A percentile compares a stretch with the other conserved stretches of the same genome.
These are phyloP conservation scores for Phalaenopsis hybrid DNA, from an alignment of 116 monocot species.

Conservation along the genomic window DNA sequence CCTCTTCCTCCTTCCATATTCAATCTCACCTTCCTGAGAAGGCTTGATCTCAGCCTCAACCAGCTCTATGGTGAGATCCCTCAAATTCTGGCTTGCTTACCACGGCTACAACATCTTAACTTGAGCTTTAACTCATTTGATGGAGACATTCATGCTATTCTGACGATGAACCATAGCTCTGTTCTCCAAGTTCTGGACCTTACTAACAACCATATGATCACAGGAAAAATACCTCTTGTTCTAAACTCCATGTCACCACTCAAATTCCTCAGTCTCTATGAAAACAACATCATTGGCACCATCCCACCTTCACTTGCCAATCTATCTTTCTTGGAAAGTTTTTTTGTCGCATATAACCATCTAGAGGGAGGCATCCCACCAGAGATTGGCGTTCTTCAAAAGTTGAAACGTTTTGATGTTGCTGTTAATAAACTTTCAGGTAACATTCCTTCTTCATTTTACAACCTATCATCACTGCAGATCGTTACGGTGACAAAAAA, in stretches of 20 bases:
- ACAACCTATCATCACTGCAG: too few relatives aligned
- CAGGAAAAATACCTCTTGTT: not conserved
- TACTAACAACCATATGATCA: not conserved
- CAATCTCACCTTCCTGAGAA: slow-evolving; percentile 10
- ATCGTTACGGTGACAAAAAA: not conserved
- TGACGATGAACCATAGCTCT: not conserved
- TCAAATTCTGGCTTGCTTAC: not conserved
- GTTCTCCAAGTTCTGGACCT: not conserved
- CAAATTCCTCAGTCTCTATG: not conserved
- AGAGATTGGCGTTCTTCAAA: not conserved
- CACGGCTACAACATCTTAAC: not conserved
- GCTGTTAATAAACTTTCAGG: too few relatives aligned
- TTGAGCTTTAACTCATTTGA: slow-evolving; percentile 3
- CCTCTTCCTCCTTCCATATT: slow-evolving; percentile 2
- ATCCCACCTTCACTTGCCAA: slow-evolving; percentile 5
- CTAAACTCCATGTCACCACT: not conserved
- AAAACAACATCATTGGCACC: not conserved
- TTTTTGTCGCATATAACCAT: not conserved
- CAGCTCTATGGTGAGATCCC: not conserved
- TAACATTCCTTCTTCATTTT: too few relatives aligned
- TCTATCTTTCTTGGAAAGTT: not conserved
- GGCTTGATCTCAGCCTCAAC: slow-evolving; percentile 4
- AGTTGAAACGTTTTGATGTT: too few relatives aligned
- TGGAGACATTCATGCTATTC: not conserved
- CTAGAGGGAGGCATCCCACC: slow-evolving; percentile 5